Base-by-base conservation (phyloP, 768 basidiomycete genomes). In the Brasilioporus rufonigricans region DNA sequence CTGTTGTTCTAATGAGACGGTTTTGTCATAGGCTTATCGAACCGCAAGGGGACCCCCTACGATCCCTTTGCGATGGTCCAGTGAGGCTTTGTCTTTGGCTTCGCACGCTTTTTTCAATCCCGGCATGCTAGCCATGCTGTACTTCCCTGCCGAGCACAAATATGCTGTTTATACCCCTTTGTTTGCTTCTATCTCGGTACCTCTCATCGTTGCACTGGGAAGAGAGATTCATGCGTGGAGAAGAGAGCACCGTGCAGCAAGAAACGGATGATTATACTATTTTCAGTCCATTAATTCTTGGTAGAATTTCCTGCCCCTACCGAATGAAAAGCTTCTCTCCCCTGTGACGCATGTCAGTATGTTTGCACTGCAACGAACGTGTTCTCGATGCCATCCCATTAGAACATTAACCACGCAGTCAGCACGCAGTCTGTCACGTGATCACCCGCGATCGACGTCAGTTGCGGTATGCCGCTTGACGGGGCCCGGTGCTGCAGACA, bases 81-180 rank as follows among this genome's bases (percentile, higher is more conserved):
- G 80, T 14, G 69, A 75, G 52, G 90, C 92, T 0, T 70, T 84
- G 44, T 78, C 77, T 0, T 76, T 86, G 33, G 82, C 93, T 12
- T 91, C 89, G 2, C 80, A 86, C 39, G 96, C 97, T 4, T 98
- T 97, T 77, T 98, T 97, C 75, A 91, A 93, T 70, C 97, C 96
- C 0, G 91, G 89, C 19, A 97, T 98, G 94, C 74, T 98, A 61
- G 94, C 93, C 14, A 73, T 98, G 66, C 78, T 99, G 21, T 99
- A 99, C 72, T 98, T 98, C 73, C 97, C 97, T 21, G 87, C 93
- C 19, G 97, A 98, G 67, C 97, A 98, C 76, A 98, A 91, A 67
- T 95, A 93, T 69, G 95, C 95, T 2, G 93, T 99, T 10, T 98
- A 98, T 69, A 87, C 92, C 0, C 96, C 97, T 0, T 72, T 99